A percentile compares a stretch with the other conserved stretches of the same genome.
phyloP scores from a whole-genome alignment of 805 yeast genomes.

The Cyberlindnera maritima region DNA sequence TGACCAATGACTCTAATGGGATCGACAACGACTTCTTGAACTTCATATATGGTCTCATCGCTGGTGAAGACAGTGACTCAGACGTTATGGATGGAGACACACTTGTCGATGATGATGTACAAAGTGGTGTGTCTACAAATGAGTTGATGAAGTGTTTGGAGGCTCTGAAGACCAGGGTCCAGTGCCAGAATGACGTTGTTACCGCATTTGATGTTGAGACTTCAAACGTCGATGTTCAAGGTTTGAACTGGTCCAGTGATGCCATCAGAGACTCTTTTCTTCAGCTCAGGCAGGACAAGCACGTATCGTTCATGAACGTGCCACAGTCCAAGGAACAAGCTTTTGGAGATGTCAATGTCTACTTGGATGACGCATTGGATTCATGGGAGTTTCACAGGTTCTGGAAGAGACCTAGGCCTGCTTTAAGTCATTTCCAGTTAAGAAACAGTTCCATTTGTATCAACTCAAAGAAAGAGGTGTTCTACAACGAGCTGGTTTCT shows the following conservation, averaged over 20 bases:
- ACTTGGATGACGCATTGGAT: constrained; percentile 5
- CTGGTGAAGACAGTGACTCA: neutral
- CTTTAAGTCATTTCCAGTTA: constrained; percentile 55
- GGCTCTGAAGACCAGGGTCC: constrained; percentile 5
- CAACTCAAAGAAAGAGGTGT: constrained; percentile 5
- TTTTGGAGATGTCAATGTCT: constrained; percentile 10
- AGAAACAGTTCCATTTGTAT: constrained; percentile 40
- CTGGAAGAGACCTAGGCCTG: constrained; percentile 42
- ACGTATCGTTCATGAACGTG: constrained; percentile 27
- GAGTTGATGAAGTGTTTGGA: constrained; percentile 4
- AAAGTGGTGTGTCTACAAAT: neutral
- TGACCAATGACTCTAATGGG: constrained; percentile 7
- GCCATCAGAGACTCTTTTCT: constrained; percentile 23
- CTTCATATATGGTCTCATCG: constrained; percentile 5
- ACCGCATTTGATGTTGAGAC: neutral
- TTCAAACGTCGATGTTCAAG: constrained; percentile 28
- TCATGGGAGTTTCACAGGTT: constrained; percentile 32
- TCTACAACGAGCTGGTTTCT: constrained; percentile 6
- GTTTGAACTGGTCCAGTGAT: constrained; percentile 28
- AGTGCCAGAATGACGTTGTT: neutral
- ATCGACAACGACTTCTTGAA: constrained; percentile 10
- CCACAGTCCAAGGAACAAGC: constrained; percentile 25
- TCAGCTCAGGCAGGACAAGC: constrained; percentile 21
- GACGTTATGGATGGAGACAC: neutral
- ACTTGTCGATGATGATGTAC: neutral